Conservation (phyloP, 1,139 yeast genomes). For the Pneumocystis murina region DNA sequence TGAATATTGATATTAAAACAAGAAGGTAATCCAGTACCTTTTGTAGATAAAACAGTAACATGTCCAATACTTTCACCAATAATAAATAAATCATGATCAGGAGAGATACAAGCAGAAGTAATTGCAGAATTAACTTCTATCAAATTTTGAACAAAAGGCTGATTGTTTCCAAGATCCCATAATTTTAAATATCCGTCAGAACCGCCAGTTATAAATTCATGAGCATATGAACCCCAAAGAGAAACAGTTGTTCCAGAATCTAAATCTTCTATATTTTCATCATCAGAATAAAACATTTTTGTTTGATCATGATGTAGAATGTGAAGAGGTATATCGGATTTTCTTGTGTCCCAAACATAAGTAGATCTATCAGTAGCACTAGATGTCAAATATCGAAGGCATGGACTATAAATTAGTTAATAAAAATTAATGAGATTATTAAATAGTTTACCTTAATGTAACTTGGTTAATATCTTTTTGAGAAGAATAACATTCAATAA, state of each 20-base stretch:
- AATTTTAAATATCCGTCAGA: constrained; percentile 6
- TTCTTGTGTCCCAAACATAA: constrained; percentile 4
- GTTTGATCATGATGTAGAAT: constrained; percentile 6
- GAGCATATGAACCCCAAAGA: constrained; percentile 3
- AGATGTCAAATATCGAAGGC: constrained; percentile 5
- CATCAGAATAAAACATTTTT: constrained; percentile 3
- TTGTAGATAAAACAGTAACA: not conserved
- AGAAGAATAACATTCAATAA: constrained; percentile 3
- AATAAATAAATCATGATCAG: constrained; percentile 3
- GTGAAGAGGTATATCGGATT: constrained; percentile 3
- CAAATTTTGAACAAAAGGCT: constrained; percentile 4
- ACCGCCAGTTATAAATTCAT: constrained; percentile 5
- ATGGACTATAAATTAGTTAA: not conserved
- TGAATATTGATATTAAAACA: not conserved
- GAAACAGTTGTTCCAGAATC: constrained; percentile 7
- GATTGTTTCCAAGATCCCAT: constrained; percentile 2
- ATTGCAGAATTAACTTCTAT: constrained; percentile 5
- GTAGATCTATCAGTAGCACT: constrained; percentile 7
- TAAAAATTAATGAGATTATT: not conserved
- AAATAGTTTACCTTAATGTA: not conserved
- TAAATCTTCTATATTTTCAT: constrained; percentile 4
- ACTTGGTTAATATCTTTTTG: constrained; percentile 6
- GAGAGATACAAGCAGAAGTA: constrained; percentile 4
- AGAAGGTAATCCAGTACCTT: not conserved
- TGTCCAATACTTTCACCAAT: constrained; percentile 3